Conservation (phyloP, 768 basidiomycete genomes). For the Serendipita vermifera region DNA sequence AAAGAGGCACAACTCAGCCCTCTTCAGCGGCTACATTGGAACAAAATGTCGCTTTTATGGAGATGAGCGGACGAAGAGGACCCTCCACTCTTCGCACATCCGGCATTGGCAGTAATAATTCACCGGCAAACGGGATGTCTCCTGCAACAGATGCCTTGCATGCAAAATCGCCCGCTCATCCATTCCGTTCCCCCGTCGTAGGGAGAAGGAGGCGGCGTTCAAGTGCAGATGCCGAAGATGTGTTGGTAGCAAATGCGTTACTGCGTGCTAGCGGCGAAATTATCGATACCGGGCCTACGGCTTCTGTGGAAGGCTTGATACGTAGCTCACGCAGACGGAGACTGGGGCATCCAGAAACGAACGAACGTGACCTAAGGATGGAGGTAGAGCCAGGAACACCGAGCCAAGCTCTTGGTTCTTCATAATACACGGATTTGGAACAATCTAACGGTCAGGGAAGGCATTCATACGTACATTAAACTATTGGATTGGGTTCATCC, state of each 20-base stretch:
- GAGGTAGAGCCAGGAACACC: slow-evolving; percentile 5
- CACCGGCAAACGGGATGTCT: too few relatives aligned
- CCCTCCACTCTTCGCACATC: background rate
- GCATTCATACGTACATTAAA: too few relatives aligned
- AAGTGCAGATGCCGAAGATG: background rate
- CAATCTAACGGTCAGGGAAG: too few relatives aligned
- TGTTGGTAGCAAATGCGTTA: background rate
- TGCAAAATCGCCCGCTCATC: background rate
- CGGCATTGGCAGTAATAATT: too few relatives aligned
- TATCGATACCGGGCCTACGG: background rate
- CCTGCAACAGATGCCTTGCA: too few relatives aligned
- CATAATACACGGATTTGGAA: too few relatives aligned
- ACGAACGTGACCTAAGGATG: background rate
- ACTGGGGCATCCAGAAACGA: background rate
- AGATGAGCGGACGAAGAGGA: background rate
- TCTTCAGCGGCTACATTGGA: background rate
- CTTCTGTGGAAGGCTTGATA: background rate
- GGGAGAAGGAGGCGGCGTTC: background rate
- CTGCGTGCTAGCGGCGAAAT: background rate
- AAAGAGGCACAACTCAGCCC: background rate
- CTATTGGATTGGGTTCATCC: too few relatives aligned
- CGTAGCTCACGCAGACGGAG: background rate
- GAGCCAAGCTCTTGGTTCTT: background rate
- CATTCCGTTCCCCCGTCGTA: background rate
- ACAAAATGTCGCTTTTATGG: background rate